Base-by-base conservation (phyloP, 345 rosid genomes). In the Camelina laxa region DNA sequence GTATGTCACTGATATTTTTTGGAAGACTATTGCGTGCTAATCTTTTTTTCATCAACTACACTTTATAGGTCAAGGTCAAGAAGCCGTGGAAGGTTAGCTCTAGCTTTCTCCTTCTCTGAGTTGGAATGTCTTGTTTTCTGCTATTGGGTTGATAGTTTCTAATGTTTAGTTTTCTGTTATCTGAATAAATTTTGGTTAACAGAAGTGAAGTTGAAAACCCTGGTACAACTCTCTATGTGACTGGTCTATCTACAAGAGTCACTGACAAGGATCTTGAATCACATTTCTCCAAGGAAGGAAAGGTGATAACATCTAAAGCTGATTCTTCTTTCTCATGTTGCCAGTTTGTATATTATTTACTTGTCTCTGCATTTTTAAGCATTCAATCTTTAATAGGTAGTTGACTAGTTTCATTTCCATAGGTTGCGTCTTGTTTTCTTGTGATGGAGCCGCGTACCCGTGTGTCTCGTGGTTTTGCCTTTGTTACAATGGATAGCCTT, bases 261-360 rank as follows among this genome's bases (percentile, higher is more conserved):
- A 85, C 94, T 0, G 94, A 95, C 55, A 87, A 88, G 84, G 96
- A 88, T 24, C 94, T 95, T 7, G 92, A 92, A 77, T 88, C 93
- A 16, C 99, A 95, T 81, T 95, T 95, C 84, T 79, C 97, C 5
- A 95, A 89, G 88, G 99, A 95, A 80, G 99, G 99, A 72, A 95
- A 95, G 98, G 99, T 95, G 75, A 66, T 57, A 44, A 31, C 16
- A 48, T 77, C 41, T 54, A 7, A 47, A 1, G 9, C 42, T 44
- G 21, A 21, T 69, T 20, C 71, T 54, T 10, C 44, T 38, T 51
- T 1, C 36, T 57, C 39, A 3, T 41, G 3, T 13, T 45, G 2
- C 36, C 57, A 5, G 24, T 16, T 65, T 17, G 7, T 24, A 24
- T 24, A 11, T 27, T 24, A 4, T 50, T 16, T 51, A n/a, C 36